Base-by-base conservation (phyloP, 495 filamentous ascomycete species). In the Neurospora terricola region DNA sequence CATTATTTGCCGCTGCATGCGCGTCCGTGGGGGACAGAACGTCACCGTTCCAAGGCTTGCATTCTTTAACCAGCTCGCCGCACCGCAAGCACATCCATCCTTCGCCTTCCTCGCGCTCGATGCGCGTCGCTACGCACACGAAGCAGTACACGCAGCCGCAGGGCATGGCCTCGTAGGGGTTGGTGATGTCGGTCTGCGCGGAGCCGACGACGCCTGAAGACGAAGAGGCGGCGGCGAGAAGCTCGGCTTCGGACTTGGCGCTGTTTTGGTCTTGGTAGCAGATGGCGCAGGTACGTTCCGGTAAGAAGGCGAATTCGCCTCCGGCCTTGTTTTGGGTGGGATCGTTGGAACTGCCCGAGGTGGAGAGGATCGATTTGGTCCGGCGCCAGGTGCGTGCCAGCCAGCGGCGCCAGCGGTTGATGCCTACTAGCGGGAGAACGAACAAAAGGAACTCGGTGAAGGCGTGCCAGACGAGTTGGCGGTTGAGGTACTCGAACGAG, bases 401-500 rank as follows among this genome's bases (percentile, higher is more conserved):
- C 94, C 94, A 98, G 70, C 94, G 87, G 70, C 92, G 88, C 96
- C 96, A 99, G 72, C 94, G 87, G 76, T 91, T 91, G 73, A 99
- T 95, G 59, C 95, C 95, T 54, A 99, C 93, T 36, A 99, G 85
- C 2, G 96, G 96, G 5, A 99, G 87, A 12, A 99, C 88, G 80
- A 99, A 99, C 8, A 99, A 89, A 6, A 99, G 87, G 78, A 99
- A 99, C 80, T 99, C 96, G 34, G 96, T 99, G 77, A 99, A 98
- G 21, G 96, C 96, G 80, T 99, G 96, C 96, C 96, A 99, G 54
- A 99, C 96, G 8, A 99, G 88, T 81, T 99, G 96, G 16, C 96
- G 91, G 79, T 99, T 99, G 62, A 99, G 88, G 80, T 98, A 99
- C 82, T 99, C 96, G 78, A 99, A 98, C 1, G 91, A 94, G 18